phyloP scores from a whole-genome alignment of 192 early-diverging fungal species.

The Chytriomyces confervae region DNA sequence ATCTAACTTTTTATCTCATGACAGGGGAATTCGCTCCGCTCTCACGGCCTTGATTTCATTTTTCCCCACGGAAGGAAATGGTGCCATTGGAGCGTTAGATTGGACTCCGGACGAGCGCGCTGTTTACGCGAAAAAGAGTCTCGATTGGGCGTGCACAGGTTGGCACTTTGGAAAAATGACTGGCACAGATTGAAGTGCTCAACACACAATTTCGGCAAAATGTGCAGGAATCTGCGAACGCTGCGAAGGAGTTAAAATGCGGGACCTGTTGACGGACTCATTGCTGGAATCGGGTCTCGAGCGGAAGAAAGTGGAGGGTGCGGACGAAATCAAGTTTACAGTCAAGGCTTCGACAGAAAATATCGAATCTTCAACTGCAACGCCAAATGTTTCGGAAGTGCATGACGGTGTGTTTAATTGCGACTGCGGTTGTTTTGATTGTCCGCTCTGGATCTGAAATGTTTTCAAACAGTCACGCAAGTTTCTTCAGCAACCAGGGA shows the following conservation, averaged over 20 bases:
- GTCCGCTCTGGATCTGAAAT: neutral
- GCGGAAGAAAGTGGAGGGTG: conserved; percentile 29
- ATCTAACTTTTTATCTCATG: neutral
- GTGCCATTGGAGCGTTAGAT: conserved; percentile 81
- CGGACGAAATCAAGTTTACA: conserved; percentile 23
- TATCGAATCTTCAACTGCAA: neutral
- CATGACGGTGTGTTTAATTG: neutral
- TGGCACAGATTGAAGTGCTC: too few relatives aligned
- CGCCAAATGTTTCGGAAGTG: neutral
- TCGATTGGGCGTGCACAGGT: conserved; percentile 49
- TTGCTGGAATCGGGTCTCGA: neutral
- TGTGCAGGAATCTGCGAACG: conserved; percentile 20
- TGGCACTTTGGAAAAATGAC: neutral
- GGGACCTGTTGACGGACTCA: conserved; percentile 22
- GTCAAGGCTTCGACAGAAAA: neutral
- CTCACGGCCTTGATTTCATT: conserved; percentile 87
- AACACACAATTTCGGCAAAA: too few relatives aligned
- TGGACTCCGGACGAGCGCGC: conserved; percentile 69
- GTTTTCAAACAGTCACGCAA: neutral
- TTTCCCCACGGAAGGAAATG: conserved; percentile 84
- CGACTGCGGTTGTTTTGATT: neutral
- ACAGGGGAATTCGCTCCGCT: conserved; percentile 82
- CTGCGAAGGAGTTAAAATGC: conserved; percentile 26
- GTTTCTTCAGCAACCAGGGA: neutral
- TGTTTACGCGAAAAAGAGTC: conserved; percentile 62